Percentiles rank a stretch among this genome's conserved stretches.
phyloP scores from a whole-genome alignment of 2,329 filamentous ascomycete species.

The Penicillium glabrum region DNA sequence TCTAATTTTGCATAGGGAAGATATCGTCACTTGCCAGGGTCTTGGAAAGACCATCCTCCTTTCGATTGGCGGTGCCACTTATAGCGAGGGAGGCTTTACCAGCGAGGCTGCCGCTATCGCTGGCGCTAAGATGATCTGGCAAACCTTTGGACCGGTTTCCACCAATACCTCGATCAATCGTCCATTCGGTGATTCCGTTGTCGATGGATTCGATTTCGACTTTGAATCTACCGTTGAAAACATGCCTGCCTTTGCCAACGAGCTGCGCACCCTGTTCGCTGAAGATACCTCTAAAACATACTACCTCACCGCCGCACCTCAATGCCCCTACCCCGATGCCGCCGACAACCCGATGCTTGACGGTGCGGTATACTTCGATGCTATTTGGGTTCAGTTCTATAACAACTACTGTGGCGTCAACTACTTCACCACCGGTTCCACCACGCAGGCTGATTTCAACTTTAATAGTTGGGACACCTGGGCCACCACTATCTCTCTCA shows the following conservation, averaged over 20 bases:
- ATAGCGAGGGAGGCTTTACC: not conserved
- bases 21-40: not conserved
- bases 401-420: conserved; percentile 63
- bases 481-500: conserved; percentile 53
- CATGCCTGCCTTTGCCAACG: conserved; percentile 57
- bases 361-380: conserved; percentile 54
- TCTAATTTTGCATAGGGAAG: not conserved
- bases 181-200: not conserved
- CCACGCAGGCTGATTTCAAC: conserved; percentile 56
- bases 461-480: conserved; percentile 62
- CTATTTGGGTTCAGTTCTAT: conserved; percentile 63
- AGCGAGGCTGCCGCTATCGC: not conserved
- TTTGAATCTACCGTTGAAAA: conserved; percentile 48
- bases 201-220: not conserved
- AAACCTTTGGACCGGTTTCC: not conserved
- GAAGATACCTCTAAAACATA: conserved; percentile 51
- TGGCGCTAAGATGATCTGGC: not conserved
- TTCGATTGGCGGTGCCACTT: not conserved
- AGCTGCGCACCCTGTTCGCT: conserved; percentile 56
- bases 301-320: conserved; percentile 62
- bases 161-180: not conserved
- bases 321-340: conserved; percentile 63
- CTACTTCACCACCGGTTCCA: conserved; percentile 46
- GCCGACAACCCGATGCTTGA: conserved; percentile 56
- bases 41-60: not conserved